Percentiles rank a stretch among this genome's conserved stretches.
These are phyloP conservation scores for Dioscorea dumetorum DNA, from an alignment of 106 monocot species.

Conservation along the genomic window DNA sequence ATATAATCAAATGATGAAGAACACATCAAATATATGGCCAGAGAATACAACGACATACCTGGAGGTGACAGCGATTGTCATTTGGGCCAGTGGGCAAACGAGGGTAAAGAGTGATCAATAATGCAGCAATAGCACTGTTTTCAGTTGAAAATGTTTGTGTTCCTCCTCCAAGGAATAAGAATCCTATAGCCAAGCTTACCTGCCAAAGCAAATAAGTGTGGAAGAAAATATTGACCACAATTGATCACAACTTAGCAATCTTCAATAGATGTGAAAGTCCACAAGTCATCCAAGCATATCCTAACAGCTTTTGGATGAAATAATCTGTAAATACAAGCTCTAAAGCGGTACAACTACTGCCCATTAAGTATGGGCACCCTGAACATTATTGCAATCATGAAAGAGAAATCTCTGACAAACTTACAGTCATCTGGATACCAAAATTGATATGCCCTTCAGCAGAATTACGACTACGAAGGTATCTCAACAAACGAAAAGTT, in stretches of 20 bases:
- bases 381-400: no score
- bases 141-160: slow-evolving; percentile 86
- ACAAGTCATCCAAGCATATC: no score
- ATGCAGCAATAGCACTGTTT: slow-evolving; percentile 86
- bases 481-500: slow-evolving; percentile 80
- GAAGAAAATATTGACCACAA: no score
- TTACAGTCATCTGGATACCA: slow-evolving; percentile 94
- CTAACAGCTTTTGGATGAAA: no score
- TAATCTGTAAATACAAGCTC: no score
- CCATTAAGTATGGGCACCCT: no score
- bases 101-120: slow-evolving; percentile 88
- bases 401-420: slow-evolving; percentile 10
- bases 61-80: slow-evolving; percentile 97
- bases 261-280: no score
- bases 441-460: slow-evolving; percentile 78
- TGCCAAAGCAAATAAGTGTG: slow-evolving; percentile 14
- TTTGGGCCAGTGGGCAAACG: slow-evolving; percentile 93
- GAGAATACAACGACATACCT: slow-evolving; percentile 30
- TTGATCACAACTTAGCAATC: no score
- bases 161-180: slow-evolving; percentile 96
- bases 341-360: no score
- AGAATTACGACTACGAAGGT: slow-evolving; percentile 75
- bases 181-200: slow-evolving; percentile 92
- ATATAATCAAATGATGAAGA: no score
- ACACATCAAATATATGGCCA: no score